Base-by-base conservation (phyloP, 805 yeast genomes). In the Candida parachauliodes region DNA sequence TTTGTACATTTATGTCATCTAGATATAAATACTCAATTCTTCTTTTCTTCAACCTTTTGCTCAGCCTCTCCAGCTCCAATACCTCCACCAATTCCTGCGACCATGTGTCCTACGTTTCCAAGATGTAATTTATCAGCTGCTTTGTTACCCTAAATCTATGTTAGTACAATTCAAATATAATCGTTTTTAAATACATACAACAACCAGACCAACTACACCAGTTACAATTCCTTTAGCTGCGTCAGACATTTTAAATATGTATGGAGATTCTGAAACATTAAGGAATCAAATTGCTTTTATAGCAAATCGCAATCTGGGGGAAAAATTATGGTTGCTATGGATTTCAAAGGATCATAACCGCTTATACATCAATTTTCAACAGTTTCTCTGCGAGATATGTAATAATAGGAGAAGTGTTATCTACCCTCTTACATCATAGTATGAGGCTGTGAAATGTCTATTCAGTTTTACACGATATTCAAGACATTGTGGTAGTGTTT, bases 81-180 rank as follows among this genome's bases (percentile, higher is more conserved):
- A 8, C 65, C 52, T 3, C 69, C 69, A 6, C 54, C 59, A 24
- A 63, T 45, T 1, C 64, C 56, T 28, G 57, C 44, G 9, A 55
- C 66, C 40, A 63, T 50, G 43, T 62, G 68, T 14, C 67, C 67
- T 2, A 44, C 63, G 9, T 42, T 40, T 3, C 69, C 69, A 28
- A 59, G 37, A 15, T 47, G 51, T 16, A 58, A 47, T 32, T 50
- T 52, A 40, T 62, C 66, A 14, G 69, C 69, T 6, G 59, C 57
- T 48, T 60, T 60, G 48, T 57, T 59, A n/a, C 64, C n/a, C n/a
- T n/a, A n/a, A n/a, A n/a, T n/a, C n/a, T n/a, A n/a, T n/a, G n/a
- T n/a, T n/a, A n/a, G n/a, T n/a, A n/a, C n/a, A n/a, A n/a, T n/a
- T n/a, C n/a, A n/a, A n/a, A n/a, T n/a, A n/a, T n/a, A n/a, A n/a